These are phyloP conservation scores for Tetracladium marchalianum DNA, from an alignment of 495 filamentous ascomycete genomes.

Conservation along the genomic window DNA sequence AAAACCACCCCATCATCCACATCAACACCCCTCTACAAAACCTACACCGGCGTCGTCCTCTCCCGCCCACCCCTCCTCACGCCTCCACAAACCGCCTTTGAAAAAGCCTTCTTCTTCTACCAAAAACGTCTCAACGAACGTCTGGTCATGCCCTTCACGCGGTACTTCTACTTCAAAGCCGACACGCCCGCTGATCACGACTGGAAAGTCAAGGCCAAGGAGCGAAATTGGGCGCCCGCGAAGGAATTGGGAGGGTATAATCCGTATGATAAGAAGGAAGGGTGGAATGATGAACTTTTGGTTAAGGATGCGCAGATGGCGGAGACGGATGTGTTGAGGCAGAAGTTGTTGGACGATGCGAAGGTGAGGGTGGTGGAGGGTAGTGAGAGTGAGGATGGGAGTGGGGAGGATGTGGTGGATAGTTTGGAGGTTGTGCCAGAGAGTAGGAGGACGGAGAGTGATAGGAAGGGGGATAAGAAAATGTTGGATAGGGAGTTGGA, in stretches of 20 bases:
- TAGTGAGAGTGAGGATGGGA: conserved; percentile 10
- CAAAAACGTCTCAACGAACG: conserved; percentile 96
- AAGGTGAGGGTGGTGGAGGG: conserved; percentile 14
- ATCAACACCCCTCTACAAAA: conserved; percentile 38
- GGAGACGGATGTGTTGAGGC: conserved; percentile 12
- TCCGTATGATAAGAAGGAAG: conserved; percentile 52
- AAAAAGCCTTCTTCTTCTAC: conserved; percentile 90
- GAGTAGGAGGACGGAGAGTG: conserved; percentile 68
- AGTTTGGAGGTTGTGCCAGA: conserved; percentile 64
- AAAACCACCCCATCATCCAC: conserved; percentile 14
- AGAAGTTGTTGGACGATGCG: conserved; percentile 12
- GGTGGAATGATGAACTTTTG: conserved; percentile 90
- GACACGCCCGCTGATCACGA: conserved; percentile 76
- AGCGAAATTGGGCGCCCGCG: conserved; percentile 58
- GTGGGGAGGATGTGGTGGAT: conserved; percentile 28
- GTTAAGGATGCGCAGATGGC: conserved; percentile 45
- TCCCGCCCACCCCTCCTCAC: conserved; percentile 84
- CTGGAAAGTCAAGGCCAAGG: conserved; percentile 78
- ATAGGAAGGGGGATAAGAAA: conserved; percentile 59
- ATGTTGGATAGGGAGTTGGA: conserved; percentile 70
- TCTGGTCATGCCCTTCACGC: conserved; percentile 75
- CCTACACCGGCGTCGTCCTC: conserved; percentile 75
- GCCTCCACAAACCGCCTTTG: conserved; percentile 72
- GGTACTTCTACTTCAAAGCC: conserved; percentile 93
- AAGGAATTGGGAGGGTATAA: conserved; percentile 83